Conservation (phyloP, 768 basidiomycete species). For the Glaciozyma martinii region DNA sequence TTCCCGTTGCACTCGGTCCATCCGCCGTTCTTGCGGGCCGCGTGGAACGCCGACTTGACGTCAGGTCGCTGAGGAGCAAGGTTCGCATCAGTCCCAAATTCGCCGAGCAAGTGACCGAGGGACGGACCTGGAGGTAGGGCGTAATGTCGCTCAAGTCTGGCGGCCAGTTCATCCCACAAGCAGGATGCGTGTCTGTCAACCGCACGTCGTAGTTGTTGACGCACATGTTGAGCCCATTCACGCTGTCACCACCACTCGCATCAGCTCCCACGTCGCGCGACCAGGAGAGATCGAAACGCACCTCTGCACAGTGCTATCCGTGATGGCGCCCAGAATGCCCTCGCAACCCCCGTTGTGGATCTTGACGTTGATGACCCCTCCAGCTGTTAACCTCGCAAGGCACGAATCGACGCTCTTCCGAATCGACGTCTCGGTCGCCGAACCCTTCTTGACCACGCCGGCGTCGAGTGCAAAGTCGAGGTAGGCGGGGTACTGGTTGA, state of each 20-base stretch:
- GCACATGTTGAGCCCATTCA: constrained; percentile 50
- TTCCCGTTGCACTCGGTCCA: constrained; percentile 55
- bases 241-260: constrained; percentile 36
- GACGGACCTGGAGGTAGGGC: constrained; percentile 66
- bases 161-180: constrained; percentile 98
- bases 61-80: constrained; percentile 54
- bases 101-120: background rate
- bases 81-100: too few species aligned
- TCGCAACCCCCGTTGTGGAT: constrained; percentile 54
- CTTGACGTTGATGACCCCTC: constrained; percentile 37
- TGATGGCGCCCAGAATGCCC: constrained; percentile 46
- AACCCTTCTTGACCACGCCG: constrained; percentile 61
- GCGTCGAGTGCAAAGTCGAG: constrained; percentile 67
- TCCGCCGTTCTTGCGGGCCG: constrained; percentile 58
- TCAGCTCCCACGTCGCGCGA: background rate
- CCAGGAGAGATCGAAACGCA: constrained; percentile 31
- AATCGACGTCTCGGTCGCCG: constrained; percentile 56
- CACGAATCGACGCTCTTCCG: constrained; percentile 57
- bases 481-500: constrained; percentile 79
- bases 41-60: constrained; percentile 76
- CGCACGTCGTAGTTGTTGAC: constrained; percentile 93
- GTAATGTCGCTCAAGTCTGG: constrained; percentile 53
- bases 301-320: constrained; percentile 41
- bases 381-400: constrained; percentile 42
- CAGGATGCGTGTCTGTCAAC: constrained; percentile 63